Base-by-base conservation (phyloP, 768 basidiomycete species). In the Mycena floridula region DNA sequence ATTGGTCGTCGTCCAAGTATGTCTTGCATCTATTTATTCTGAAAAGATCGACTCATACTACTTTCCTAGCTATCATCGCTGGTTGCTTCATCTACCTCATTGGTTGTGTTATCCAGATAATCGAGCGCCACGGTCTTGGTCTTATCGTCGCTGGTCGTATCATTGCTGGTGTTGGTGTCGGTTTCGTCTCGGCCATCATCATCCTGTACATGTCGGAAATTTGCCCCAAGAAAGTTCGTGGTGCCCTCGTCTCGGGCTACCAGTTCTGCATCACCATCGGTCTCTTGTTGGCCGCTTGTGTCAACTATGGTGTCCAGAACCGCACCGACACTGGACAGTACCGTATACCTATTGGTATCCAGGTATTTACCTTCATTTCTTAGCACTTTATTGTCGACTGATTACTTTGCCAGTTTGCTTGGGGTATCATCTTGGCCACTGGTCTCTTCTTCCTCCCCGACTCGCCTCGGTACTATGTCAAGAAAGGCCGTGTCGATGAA, bases 371-470 rank as follows among this genome's bases (percentile, higher is more conserved):
- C n/a, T n/a, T n/a, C n/a, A n/a, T n/a, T n/a, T n/a, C n/a, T n/a
- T n/a, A n/a, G n/a, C n/a, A n/a, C n/a, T n/a, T n/a, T n/a, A n/a
- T n/a, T n/a, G n/a, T n/a, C n/a, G n/a, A n/a, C n/a, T n/a, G n/a
- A n/a, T n/a, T n/a, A n/a, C n/a, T n/a, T n/a, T n/a, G n/a, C n/a
- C 89, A 92, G 59, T 89, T 92, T 58, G 71, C 78, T 36, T 93
- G 86, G 87, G 87, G 82, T 24, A 58, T 69, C 49, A 63, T 92
- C 52, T 81, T 94, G 43, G 74, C 73, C 25, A 53, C 50, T 42
- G 91, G 91, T 46, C 85, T 93, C 73, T 51, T 76, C 53, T 59
- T 80, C 54, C 80, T 90, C 28, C 88, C 89, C 27, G 89, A 70
- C 66, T 84, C 84, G 25, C 89, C 88, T 21, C 85, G 88, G 56